Evolutionary conservation across 805 yeast genomes (phyloP).

Genomic region (Cyberlindnera euphorbiiphila): DNA sequence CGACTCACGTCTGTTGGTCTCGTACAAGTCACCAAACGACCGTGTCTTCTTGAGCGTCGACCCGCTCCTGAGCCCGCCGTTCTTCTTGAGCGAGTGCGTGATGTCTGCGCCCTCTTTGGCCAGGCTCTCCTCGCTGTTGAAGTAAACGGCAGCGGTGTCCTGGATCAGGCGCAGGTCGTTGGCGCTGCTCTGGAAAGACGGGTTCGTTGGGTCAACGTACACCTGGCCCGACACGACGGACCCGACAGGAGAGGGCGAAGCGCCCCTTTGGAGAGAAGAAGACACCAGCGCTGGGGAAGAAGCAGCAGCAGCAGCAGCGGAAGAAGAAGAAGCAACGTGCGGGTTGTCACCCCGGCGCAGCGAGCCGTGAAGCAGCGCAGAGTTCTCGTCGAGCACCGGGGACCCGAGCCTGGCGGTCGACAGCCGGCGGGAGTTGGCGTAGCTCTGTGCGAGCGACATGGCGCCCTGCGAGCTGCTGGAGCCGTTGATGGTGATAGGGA

Average conservation of each 20-base stretch:
- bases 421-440: constrained; percentile 17
- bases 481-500: neutral
- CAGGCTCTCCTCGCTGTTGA: constrained; percentile 17
- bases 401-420: constrained; percentile 21
- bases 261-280: too few species aligned
- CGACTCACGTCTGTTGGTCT: constrained; percentile 48
- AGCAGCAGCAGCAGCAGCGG: neutral
- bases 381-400: constrained; percentile 11
- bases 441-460: constrained; percentile 6
- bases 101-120: constrained; percentile 27
- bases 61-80: constrained; percentile 7
- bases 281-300: constrained; percentile 1
- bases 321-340: neutral
- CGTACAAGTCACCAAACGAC: constrained; percentile 22
- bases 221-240: constrained; percentile 13
- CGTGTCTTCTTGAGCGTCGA: constrained; percentile 17
- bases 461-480: too few species aligned
- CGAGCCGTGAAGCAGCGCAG: constrained; percentile 1
- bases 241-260: constrained; percentile 11
- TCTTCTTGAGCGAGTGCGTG: constrained; percentile 21
- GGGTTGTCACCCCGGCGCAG: neutral
- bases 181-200: constrained; percentile 15
- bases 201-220: constrained; percentile 19
- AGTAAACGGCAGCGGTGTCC: constrained; percentile 15
- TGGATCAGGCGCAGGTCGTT: constrained; percentile 15